phyloP scores from a whole-genome alignment of 805 yeast genomes.

The Candida ficus region DNA sequence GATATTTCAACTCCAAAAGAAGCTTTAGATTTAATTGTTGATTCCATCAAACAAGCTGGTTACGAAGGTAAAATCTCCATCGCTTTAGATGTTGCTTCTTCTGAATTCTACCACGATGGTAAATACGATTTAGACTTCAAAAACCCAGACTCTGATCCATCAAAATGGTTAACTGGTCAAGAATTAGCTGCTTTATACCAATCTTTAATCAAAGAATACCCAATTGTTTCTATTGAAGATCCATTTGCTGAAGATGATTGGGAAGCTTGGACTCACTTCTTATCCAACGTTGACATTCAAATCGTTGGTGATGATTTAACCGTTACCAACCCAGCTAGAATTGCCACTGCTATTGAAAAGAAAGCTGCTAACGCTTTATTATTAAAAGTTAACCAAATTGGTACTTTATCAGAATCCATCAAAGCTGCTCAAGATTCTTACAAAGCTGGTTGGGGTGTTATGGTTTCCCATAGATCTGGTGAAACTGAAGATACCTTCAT shows the following conservation, averaged over 20 bases:
- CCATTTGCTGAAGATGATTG: slow-evolving; percentile 99
- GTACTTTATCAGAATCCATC: slow-evolving; percentile 93
- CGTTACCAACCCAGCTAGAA: slow-evolving; percentile 95
- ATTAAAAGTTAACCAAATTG: slow-evolving; percentile 98
- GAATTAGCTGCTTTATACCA: slow-evolving; percentile 83
- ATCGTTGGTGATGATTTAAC: slow-evolving; percentile 98
- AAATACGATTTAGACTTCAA: slow-evolving; percentile 97
- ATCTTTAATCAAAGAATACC: slow-evolving; percentile 79
- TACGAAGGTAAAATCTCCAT: slow-evolving; percentile 89
- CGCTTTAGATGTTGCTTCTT: slow-evolving; percentile 95
- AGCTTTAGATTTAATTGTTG: slow-evolving; percentile 91
- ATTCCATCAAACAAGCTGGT: slow-evolving; percentile 90
- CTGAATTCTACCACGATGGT: slow-evolving; percentile 96
- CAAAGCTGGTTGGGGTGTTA: slow-evolving; percentile 98
- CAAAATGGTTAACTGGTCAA: slow-evolving; percentile 88
- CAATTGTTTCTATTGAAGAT: slow-evolving; percentile 97
- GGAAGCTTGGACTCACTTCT: slow-evolving; percentile 95
- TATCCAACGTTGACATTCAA: slow-evolving; percentile 70
- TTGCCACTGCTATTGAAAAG: slow-evolving; percentile 92
- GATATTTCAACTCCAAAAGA: slow-evolving; percentile 91
- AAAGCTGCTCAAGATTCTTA: slow-evolving; percentile 94
- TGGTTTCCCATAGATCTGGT: slow-evolving; percentile 99
- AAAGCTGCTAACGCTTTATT: slow-evolving; percentile 92
- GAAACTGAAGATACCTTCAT: slow-evolving; percentile 98
- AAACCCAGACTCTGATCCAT: slow-evolving; percentile 86